Evolutionary conservation across 805 yeast species (phyloP), one percentile per base, ranked within the genome.

Genomic region (Wickerhamiella sergipiensis): DNA sequence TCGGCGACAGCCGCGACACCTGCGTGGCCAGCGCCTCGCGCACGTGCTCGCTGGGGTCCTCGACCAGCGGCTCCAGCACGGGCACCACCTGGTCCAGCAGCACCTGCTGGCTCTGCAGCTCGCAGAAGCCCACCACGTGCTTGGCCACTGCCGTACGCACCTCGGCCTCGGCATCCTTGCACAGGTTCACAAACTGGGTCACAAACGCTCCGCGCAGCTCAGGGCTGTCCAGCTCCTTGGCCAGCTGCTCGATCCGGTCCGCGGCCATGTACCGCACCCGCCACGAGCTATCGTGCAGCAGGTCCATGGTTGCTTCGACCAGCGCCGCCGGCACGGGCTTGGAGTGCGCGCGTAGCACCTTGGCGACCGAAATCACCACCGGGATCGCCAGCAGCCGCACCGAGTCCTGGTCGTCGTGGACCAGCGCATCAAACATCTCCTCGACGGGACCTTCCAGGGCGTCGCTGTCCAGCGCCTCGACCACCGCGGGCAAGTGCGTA

Each of bases 231-330:
- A 89, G 81, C 57, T 79, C 80, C 17, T 69, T 59, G 1, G 94
- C 86, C 53, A 92, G 76, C 55, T 73, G 71, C 59, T 81, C 85
- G 63, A 88, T 89, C 60, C 88, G 77, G 65, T 90, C 97, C n/a
- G 97, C 95, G 33, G 95, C 95, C 81, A 92, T 88, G 69, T 90
- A 92, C 62, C 98, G 81, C 52, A 92, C 97, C 67, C 98, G 81
- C 99, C 99, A 92, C 62, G 95, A 83, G 67, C 85, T 87, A 70
- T 92, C 98, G 56, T 75, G 77, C 52, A 86, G 81, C 57, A 92
- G 74, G 56, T 79, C 78, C 56, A 83, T 74, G 2, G 95, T 75
- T 56, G 81, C 62, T 19, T 56, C 58, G 22, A 63, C 61, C 29
- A 71, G 55, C 46, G 56, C 61, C 10, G 59, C 55, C 43, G 57